phyloP scores from a whole-genome alignment of 306 rosid genomes.

The apple (Malus domestica) region ASM211411v1 NC_041796.1:1325501-1326000 shows the following conservation, averaged over 20 bases:
- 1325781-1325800: constrained; percentile 92
- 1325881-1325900: constrained; percentile 99
- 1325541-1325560: constrained; percentile 20
- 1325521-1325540: constrained; percentile 32
- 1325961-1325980: constrained; percentile 91
- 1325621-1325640: constrained; percentile 33
- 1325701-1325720: constrained; percentile 34
- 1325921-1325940: constrained; percentile 97
- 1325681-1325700: constrained; percentile 28
- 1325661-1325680: constrained; percentile 27
- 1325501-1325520: constrained; percentile 26
- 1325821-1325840: constrained; percentile 92
- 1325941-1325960: constrained; percentile 93
- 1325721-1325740: constrained; percentile 58
- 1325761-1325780: constrained; percentile 96
- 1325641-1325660: constrained; percentile 27
- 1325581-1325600: constrained; percentile 31
- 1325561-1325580: constrained; percentile 21
- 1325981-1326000: constrained; percentile 92
- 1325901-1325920: constrained; percentile 99
- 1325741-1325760: constrained; percentile 99
- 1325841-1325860: constrained; percentile 80
- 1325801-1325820: constrained; percentile 75
- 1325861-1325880: constrained; percentile 97
- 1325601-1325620: constrained; percentile 29